Base-by-base conservation (phyloP, 1,139 yeast genomes). In the Candida albicans region DNA sequence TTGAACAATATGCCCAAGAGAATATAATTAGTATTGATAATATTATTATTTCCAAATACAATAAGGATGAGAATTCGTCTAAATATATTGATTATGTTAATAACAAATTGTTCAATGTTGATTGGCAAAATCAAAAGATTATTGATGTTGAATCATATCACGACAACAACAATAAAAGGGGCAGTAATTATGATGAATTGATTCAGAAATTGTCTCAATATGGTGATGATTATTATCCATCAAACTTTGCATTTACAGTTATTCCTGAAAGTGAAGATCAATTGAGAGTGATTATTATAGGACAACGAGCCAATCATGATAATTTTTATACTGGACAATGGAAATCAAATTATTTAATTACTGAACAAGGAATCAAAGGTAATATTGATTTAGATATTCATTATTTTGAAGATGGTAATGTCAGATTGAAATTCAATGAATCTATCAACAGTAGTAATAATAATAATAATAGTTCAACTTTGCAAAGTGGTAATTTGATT, bases 401-500 rank as follows among this genome's bases (percentile, higher is more conserved):
- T 64, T 93, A 91, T 65, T 93, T 79, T 61, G 99, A 93, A 66
- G 98, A 93, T 55, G 99, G 99, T 27, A 93, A 93, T 57, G 98
- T 93, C 15, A 75, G 95, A 41, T 77, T 93, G 55, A 82, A 79
- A 52, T 79, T 84, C 25, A 56, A 65, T 8, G 78, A 81, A 43
- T 59, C 61, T n/a, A 56, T 76, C 2, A 59, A 59, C 6, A 58
- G 61, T 2, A 39, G 48, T 1, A 41, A 54, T 2, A 49, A 49
- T 1, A 32, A 18, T 11, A 45, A 30, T 18, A 18, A 18, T 18
- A 18, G 22, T 18, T 18, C 22, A 18, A 18, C 22, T 4, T 18
- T 18, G 5, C 22, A 18, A 18, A 18, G 22, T 18, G 22, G 22
- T 18, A 18, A 18, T 5, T 18, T 18, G 22, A 18, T 18, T 18